Evolutionary conservation across 257 asterid species (phyloP).

Genomic region (Misopates orontium): DNA sequence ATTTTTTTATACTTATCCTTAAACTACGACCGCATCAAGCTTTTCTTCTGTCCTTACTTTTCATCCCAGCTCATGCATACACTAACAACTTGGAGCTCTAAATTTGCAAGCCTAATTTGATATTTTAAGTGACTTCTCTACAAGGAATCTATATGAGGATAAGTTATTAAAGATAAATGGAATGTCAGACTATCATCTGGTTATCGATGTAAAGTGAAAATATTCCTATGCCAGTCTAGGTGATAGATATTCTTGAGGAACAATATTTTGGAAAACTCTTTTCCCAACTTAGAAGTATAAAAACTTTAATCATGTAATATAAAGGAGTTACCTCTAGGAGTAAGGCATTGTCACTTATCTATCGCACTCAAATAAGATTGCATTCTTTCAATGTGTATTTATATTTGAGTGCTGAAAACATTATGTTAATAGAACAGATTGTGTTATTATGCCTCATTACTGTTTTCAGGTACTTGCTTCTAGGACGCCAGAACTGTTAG

Average conservation of each 20-base stretch:
- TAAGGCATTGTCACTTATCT: background rate
- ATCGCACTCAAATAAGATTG: background rate
- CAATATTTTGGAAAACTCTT: background rate
- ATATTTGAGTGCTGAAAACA: background rate
- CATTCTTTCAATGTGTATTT: background rate
- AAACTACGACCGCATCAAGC: no score
- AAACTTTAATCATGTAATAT: background rate
- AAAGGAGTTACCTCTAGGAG: background rate
- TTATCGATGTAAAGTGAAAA: background rate
- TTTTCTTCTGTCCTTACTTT: no score
- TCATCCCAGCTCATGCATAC: no score
- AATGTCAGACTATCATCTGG: background rate
- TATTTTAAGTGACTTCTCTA: no score
- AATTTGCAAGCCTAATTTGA: no score
- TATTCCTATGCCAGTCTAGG: no score
- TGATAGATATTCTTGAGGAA: background rate
- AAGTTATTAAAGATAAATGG: background rate
- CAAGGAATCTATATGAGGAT: no score
- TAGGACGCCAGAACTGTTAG: conserved; percentile 41
- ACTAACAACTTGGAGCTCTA: no score
- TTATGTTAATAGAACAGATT: conserved; percentile 9
- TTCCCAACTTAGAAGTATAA: background rate
- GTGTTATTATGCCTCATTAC: background rate
- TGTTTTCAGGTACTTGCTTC: conserved; percentile 45
- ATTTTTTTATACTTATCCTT: no score